Base-by-base conservation (phyloP, 2,329 filamentous ascomycete species). In the Huntiella decipiens region DNA sequence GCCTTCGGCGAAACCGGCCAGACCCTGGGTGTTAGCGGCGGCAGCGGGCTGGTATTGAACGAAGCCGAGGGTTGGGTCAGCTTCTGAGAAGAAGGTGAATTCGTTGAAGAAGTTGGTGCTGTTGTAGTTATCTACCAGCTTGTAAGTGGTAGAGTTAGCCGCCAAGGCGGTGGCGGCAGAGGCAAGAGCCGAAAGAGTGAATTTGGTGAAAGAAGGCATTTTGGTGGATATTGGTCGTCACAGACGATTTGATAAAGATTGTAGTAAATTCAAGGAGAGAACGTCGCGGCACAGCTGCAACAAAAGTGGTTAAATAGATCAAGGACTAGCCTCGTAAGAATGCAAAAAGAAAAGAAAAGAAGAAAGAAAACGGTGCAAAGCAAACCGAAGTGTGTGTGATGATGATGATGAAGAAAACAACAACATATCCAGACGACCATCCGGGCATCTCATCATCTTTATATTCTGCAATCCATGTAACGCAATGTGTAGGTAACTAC, bases 41-140 rank as follows among this genome's bases (percentile, higher is more conserved):
- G 57, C 48, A 43, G 68, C 65, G 52, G 72, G 64, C 45, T 77
- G 68, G 55, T 86, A 91, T 50, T 73, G 62, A 53, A 91, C 83
- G 54, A 77, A 84, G 31, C 83, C 84, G 51, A 77, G 54, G 2
- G 83, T 91, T 0, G 83, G 83, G 55, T 91, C 84, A 0, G 61
- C 49, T 3, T 58, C 61, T 44, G 57, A 63, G 60, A 69, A 77
- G 61, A 78, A 77, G 48, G 66, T 62, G 54, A 74, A 74, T 44
- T 61, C 58, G 15, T 63, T 53, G 57, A 74, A 74, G 59, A 75
- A 76, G 62, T 74, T 75, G 56, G 57, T 61, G 5, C 56, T 48
- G 57, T 73, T 63, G 58, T 64, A 75, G 38, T 58, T 56, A 53
- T 68, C 66, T 46, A 63, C 57, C 43, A 74, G 60, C 8, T 55